These are phyloP conservation scores for Mycena crocata DNA, from an alignment of 768 basidiomycete species.

Conservation along the genomic window DNA sequence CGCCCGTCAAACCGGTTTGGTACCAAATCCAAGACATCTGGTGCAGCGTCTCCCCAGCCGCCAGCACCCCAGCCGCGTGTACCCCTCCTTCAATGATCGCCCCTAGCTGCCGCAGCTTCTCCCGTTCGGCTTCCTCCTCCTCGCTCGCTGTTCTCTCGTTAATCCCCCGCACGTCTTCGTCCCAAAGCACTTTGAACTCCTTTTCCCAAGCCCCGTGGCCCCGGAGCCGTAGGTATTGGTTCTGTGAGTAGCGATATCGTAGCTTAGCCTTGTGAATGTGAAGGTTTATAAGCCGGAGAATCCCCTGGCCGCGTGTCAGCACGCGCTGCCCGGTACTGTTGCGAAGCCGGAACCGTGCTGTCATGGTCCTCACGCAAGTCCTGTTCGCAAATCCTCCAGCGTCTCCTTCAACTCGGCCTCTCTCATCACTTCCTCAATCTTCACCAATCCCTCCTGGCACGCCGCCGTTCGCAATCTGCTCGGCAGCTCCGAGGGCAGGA, in stretches of 20 bases:
- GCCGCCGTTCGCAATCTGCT: too few relatives aligned
- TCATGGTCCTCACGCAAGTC: background rate
- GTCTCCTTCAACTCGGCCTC: background rate
- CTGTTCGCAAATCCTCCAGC: background rate
- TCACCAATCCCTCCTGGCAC: too few relatives aligned
- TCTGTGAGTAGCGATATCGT: background rate
- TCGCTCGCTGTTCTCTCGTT: background rate
- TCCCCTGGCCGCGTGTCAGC: background rate
- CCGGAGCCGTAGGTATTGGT: background rate
- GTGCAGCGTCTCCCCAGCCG: background rate
- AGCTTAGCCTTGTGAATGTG: too few relatives aligned
- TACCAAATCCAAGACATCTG: background rate
- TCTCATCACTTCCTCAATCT: background rate
- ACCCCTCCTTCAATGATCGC: background rate
- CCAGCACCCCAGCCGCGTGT: background rate
- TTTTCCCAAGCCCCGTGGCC: background rate
- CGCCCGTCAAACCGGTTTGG: too few relatives aligned
- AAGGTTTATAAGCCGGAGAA: background rate
- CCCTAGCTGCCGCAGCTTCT: background rate
- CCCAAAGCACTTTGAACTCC: background rate
- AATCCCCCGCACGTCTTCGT: background rate
- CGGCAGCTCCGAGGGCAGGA: too few relatives aligned
- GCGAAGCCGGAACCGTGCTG: background rate
- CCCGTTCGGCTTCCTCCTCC: background rate
- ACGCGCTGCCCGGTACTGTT: background rate